phyloP scores from a whole-genome alignment of 2,329 filamentous ascomycete genomes.

The Scedosporium boydii region DNA sequence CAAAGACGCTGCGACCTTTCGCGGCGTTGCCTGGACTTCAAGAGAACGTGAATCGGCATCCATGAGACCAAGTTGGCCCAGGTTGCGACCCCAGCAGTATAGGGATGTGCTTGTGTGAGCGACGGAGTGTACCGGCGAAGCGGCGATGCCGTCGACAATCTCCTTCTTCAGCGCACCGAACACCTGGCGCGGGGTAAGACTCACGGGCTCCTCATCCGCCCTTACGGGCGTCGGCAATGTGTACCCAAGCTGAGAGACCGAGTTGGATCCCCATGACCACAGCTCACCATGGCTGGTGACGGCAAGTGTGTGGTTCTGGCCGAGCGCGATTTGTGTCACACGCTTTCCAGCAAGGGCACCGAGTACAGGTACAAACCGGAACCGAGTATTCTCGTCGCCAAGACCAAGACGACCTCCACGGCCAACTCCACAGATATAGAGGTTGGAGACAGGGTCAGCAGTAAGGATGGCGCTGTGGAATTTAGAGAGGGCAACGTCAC shows the following conservation, averaged over 20 bases:
- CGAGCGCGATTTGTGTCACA: conserved; percentile 69
- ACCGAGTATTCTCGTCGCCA: conserved; percentile 82
- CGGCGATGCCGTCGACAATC: conserved; percentile 68
- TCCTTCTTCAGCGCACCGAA: conserved; percentile 90
- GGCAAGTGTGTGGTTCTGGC: conserved; percentile 84
- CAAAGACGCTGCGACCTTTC: conserved; percentile 80
- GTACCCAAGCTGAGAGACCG: conserved; percentile 79
- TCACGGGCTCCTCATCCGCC: conserved; percentile 76
- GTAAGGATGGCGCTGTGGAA: conserved; percentile 85
- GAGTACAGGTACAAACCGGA: conserved; percentile 75
- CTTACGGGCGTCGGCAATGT: conserved; percentile 55
- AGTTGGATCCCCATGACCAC: conserved; percentile 91
- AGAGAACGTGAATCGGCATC: conserved; percentile 91
- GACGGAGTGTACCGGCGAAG: conserved; percentile 85
- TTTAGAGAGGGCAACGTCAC: conserved; percentile 82
- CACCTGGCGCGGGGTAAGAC: conserved; percentile 73
- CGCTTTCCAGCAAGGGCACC: conserved; percentile 66
- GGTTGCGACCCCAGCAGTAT: conserved; percentile 92
- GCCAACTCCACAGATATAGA: conserved; percentile 89
- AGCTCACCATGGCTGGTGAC: conserved; percentile 80
- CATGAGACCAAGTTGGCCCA: conserved; percentile 86
- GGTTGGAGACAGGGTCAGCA: conserved; percentile 75
- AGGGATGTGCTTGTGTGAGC: conserved; percentile 73
- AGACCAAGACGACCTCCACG: conserved; percentile 81
- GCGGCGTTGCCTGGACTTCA: conserved; percentile 69